These are phyloP conservation scores for Penicillium olsonii DNA, from an alignment of 2,329 filamentous ascomycete genomes.

Conservation along the genomic window DNA sequence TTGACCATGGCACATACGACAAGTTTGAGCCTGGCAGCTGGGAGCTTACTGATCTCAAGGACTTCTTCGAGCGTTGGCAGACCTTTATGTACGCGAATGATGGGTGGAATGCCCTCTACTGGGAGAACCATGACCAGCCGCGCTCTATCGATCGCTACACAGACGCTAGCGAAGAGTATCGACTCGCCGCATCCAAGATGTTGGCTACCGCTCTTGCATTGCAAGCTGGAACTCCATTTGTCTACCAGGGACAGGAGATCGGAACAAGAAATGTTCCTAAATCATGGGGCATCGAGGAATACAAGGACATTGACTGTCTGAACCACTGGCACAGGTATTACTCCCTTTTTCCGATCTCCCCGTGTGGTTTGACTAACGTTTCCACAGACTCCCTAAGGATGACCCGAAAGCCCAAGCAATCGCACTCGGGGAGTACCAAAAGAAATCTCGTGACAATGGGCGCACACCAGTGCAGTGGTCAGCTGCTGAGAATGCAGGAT, in stretches of 20 bases:
- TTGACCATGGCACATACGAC: conserved; percentile 55
- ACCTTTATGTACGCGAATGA: conserved; percentile 59
- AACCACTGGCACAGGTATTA: conserved; percentile 57
- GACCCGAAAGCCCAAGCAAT: conserved; percentile 32
- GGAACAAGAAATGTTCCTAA: conserved; percentile 66
- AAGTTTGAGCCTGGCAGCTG: conserved; percentile 52
- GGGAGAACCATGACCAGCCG: conserved; percentile 68
- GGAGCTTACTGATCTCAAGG: conserved; percentile 55
- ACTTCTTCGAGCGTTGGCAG: conserved; percentile 60
- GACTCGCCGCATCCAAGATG: conserved; percentile 59
- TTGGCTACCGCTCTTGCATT: conserved; percentile 59
- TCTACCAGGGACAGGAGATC: conserved; percentile 72
- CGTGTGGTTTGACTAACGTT: neutral
- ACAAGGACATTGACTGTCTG: conserved; percentile 65
- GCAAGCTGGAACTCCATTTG: conserved; percentile 63
- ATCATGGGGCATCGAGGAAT: conserved; percentile 64
- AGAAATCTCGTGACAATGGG: conserved; percentile 63
- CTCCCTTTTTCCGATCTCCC: neutral
- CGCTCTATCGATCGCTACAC: conserved; percentile 61
- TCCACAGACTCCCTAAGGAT: conserved; percentile 32
- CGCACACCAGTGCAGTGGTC: conserved; percentile 74
- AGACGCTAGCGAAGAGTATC: conserved; percentile 52
- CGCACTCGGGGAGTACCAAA: conserved; percentile 39
- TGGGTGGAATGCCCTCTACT: conserved; percentile 66
- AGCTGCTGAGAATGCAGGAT: conserved; percentile 61